These are phyloP conservation scores for Blastomyces percursus DNA, from an alignment of 2,329 filamentous ascomycete species.

Conservation along the genomic window DNA sequence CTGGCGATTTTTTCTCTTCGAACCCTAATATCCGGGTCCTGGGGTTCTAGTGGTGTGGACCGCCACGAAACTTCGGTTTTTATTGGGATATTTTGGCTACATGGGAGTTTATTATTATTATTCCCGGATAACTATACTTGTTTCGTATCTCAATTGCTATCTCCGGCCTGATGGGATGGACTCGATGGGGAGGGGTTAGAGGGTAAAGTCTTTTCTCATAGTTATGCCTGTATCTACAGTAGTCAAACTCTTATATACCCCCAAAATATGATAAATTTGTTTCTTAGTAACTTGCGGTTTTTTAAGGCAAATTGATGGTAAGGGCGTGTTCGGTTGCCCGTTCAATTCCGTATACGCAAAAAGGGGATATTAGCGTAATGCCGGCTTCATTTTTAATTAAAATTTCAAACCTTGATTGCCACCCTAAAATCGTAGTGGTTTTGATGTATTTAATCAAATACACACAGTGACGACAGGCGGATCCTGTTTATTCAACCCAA, in stretches of 20 bases:
- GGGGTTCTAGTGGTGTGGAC: background rate
- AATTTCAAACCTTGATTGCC: too few species aligned
- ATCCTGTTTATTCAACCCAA: too few species aligned
- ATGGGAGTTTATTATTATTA: background rate
- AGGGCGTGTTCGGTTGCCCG: too few species aligned
- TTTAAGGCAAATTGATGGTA: background rate
- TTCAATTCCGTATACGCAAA: too few species aligned
- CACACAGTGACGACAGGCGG: too few species aligned
- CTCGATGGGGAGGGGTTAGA: background rate
- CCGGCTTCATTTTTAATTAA: too few species aligned
- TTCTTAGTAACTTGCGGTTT: background rate
- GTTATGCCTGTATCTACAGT: background rate
- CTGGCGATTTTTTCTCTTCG: too few species aligned
- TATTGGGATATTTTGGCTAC: background rate
- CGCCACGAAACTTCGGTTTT: background rate
- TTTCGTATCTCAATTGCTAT: background rate
- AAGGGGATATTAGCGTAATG: too few species aligned
- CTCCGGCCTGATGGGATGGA: background rate
- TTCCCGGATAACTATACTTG: background rate
- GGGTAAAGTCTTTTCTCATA: background rate
- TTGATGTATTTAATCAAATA: too few species aligned
- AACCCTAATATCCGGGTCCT: background rate
- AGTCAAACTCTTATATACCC: background rate
- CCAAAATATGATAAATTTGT: background rate
- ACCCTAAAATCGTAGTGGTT: too few species aligned